Evolutionary conservation across 768 basidiomycete genomes (phyloP).

Genomic region (Suillus weaverae): DNA sequence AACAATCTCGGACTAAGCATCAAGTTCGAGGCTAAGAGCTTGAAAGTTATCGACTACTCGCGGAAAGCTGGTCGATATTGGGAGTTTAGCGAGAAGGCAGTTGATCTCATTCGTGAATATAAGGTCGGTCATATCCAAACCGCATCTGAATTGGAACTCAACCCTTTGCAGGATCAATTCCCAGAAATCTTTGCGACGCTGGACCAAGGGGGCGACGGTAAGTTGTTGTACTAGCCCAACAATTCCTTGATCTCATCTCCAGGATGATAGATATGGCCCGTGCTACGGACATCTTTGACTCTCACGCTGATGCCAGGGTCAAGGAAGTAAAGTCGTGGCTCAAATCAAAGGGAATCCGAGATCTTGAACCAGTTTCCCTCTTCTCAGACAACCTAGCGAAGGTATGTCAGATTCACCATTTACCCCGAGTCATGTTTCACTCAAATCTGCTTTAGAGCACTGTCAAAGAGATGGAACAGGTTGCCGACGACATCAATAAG

Average conservation of each 20-base stretch:
- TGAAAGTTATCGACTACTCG: constrained; percentile 93
- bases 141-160: neutral
- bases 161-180: constrained; percentile 56
- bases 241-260: constrained; percentile 7
- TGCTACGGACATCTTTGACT: constrained; percentile 55
- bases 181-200: constrained; percentile 81
- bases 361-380: constrained; percentile 90
- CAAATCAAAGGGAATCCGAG: constrained; percentile 79
- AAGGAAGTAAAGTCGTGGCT: constrained; percentile 86
- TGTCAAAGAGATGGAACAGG: constrained; percentile 73
- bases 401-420: constrained; percentile 39
- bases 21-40: constrained; percentile 91
- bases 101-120: constrained; percentile 81
- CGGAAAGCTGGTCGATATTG: constrained; percentile 80
- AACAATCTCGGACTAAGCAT: constrained; percentile 90
- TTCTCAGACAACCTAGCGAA: constrained; percentile 91
- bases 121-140: constrained; percentile 44
- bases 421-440: neutral
- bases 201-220: constrained; percentile 73
- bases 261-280: constrained; percentile 64
- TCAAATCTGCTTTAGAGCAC: constrained; percentile 52
- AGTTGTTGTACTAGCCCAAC: neutral
- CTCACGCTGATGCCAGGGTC: constrained; percentile 67
- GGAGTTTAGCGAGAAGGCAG: constrained; percentile 91
- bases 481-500: constrained; percentile 67